These are phyloP conservation scores for Cyclotella choctawhatcheeana DNA, from an alignment of 108 stramenopile genomes.

Conservation along the genomic window DNA sequence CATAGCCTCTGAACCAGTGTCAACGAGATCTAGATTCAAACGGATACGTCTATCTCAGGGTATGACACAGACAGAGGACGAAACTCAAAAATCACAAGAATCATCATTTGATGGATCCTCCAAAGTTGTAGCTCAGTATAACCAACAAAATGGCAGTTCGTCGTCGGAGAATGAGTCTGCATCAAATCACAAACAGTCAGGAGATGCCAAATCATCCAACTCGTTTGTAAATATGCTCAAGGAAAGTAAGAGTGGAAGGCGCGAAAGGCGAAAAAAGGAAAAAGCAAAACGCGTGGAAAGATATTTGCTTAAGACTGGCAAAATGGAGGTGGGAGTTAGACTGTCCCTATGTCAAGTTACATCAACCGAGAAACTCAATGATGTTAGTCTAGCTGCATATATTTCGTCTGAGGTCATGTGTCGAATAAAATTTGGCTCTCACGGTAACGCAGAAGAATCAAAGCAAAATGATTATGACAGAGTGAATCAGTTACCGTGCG, in stretches of 20 bases:
- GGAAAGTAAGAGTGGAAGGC: background rate
- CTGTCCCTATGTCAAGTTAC: background rate
- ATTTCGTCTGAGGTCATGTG: background rate
- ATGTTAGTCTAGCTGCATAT: background rate
- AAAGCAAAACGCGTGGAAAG: background rate
- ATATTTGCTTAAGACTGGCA: background rate
- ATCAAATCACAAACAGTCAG: background rate
- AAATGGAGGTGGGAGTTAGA: background rate
- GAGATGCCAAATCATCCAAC: background rate
- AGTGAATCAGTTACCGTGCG: too few relatives aligned
- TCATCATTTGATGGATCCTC: background rate
- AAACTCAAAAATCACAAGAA: background rate
- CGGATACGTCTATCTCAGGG: slow-evolving; percentile 9
- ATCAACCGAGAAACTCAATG: background rate
- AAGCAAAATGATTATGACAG: too few relatives aligned
- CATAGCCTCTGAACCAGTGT: slow-evolving; percentile 26
- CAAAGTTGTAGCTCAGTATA: too few relatives aligned
- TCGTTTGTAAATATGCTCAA: background rate
- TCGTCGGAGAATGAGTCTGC: background rate
- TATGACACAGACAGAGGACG: background rate
- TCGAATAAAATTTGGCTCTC: too few relatives aligned
- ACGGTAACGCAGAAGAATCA: too few relatives aligned
- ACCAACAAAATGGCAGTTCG: background rate
- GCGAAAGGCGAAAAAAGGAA: too few relatives aligned
- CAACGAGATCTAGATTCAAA: slow-evolving; percentile 33